Conservation (phyloP, 2,329 filamentous ascomycete genomes). For the Fusarium begoniae region DNA sequence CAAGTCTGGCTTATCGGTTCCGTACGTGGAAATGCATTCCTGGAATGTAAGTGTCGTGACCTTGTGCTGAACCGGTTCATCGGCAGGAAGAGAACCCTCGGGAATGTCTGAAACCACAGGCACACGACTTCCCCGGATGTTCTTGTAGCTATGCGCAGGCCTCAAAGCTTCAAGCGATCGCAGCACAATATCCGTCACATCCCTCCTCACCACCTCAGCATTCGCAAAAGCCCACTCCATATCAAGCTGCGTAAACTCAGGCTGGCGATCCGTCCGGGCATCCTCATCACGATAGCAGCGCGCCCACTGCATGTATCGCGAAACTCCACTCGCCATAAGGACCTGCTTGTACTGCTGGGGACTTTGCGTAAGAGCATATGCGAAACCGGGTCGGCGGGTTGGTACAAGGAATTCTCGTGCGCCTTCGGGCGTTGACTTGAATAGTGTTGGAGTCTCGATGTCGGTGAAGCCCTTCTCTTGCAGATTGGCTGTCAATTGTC, state of each 20-base stretch:
- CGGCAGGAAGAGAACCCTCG: not conserved
- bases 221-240: conserved; percentile 90
- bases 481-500: conserved; percentile 63
- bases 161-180: conserved; percentile 42
- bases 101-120: conserved; percentile 45
- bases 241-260: conserved; percentile 95
- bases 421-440: conserved; percentile 97
- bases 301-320: conserved; percentile 90
- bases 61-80: conserved; percentile 42
- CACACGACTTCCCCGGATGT: conserved; percentile 56
- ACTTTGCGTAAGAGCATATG: conserved; percentile 93
- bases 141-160: conserved; percentile 67
- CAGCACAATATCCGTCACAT: conserved; percentile 50
- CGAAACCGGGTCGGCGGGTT: conserved; percentile 76
- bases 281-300: conserved; percentile 97
- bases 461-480: conserved; percentile 72
- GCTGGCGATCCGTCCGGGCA: conserved; percentile 88
- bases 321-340: conserved; percentile 88
- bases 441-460: conserved; percentile 91
- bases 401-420: conserved; percentile 95
- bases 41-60: conserved; percentile 51
- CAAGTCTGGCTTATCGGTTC: conserved; percentile 92
- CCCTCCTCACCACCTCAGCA: conserved; percentile 44
- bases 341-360: conserved; percentile 99
- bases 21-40: conserved; percentile 77